These are phyloP conservation scores for Eimeria sp. DNA, from an alignment of 169 alveolate genomes.

Conservation along the genomic window DNA sequence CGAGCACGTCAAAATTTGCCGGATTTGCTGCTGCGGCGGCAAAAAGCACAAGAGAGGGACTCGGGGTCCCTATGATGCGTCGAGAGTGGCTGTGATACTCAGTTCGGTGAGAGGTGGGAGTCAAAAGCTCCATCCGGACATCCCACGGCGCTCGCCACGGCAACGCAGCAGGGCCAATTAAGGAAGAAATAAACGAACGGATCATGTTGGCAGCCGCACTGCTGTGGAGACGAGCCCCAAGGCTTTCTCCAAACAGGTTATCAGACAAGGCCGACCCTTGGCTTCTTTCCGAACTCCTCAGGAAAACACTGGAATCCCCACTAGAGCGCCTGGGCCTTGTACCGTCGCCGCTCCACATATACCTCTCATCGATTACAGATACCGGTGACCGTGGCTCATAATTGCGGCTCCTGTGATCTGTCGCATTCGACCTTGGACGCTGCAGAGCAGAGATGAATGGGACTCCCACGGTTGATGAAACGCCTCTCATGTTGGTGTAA, in stretches of 20 bases:
- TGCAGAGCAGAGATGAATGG: not conserved
- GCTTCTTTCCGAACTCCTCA: not conserved
- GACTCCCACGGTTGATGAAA: not conserved
- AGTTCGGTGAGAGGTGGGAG: not conserved
- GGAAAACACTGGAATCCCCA: not conserved
- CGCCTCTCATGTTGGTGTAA: not conserved
- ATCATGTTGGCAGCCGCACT: conserved; percentile 20
- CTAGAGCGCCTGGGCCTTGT: conserved; percentile 13
- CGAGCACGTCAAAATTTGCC: conserved; percentile 1
- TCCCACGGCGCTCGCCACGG: conserved; percentile 29
- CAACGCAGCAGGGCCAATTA: not conserved
- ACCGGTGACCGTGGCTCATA: not conserved
- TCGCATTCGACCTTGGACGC: not conserved
- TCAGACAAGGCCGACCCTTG: not conserved
- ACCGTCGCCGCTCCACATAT: not conserved
- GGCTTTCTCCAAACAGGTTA: not conserved
- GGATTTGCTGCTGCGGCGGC: conserved; percentile 5
- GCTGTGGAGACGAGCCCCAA: conserved; percentile 23
- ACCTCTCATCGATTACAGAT: not conserved
- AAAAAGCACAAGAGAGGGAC: not conserved
- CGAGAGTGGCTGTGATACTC: conserved; percentile 6
- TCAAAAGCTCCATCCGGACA: not conserved
- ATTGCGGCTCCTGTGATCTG: conserved; percentile 9
- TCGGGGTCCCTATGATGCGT: not conserved
- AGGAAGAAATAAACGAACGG: conserved; percentile 23